These are phyloP conservation scores for Trametes elegans DNA, from an alignment of 768 basidiomycete genomes.

Conservation along the genomic window DNA sequence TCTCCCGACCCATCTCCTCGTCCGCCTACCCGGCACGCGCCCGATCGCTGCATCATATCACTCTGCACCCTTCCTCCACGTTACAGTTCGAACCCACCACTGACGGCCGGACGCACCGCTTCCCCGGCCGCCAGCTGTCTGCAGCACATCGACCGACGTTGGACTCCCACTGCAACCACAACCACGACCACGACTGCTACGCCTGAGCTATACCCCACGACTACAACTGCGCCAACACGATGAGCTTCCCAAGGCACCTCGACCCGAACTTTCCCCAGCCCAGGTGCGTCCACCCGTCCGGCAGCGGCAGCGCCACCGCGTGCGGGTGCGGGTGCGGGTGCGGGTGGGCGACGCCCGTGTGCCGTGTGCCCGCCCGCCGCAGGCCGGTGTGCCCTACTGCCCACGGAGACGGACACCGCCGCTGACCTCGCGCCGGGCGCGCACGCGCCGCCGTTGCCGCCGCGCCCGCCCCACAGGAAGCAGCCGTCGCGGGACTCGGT, in stretches of 20 bases:
- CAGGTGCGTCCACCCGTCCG: conserved; percentile 8
- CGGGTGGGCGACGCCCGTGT: too few species aligned
- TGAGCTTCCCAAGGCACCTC: conserved; percentile 5
- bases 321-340: neutral
- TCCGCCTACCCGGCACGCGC: neutral
- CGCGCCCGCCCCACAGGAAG: neutral
- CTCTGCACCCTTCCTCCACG: too few species aligned
- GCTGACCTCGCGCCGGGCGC: too few species aligned
- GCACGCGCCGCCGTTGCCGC: neutral
- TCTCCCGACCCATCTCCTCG: neutral
- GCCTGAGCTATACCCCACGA: neutral
- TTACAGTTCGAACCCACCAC: neutral
- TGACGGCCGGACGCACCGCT: neutral
- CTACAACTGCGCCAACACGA: neutral
- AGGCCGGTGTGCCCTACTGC: too few species aligned
- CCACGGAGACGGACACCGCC: too few species aligned
- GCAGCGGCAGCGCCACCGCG: neutral
- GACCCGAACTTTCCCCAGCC: conserved; percentile 8
- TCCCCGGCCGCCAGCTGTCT: neutral
- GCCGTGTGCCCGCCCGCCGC: too few species aligned
- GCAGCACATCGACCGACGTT: neutral
- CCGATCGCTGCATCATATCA: neutral
- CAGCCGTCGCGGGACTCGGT: conserved; percentile 17
- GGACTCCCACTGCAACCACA: neutral
- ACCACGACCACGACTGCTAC: neutral